These are phyloP conservation scores for Fusarium oxysporum DNA, from an alignment of 2,329 filamentous ascomycete genomes.

Conservation along the genomic window DNA sequence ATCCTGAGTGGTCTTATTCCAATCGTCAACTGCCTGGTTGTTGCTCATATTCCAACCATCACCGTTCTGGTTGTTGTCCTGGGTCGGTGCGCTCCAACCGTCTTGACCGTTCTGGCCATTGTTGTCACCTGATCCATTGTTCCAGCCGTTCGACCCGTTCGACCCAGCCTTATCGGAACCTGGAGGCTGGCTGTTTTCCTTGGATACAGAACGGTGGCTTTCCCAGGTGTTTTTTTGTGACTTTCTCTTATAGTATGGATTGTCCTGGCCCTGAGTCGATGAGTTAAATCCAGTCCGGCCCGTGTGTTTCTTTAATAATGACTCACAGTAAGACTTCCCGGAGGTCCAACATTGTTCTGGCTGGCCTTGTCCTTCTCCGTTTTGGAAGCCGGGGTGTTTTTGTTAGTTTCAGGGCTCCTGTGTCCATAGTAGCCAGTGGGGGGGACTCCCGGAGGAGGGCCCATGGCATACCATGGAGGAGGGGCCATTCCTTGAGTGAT, in stretches of 20 bases:
- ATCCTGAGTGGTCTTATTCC: slow-evolving; percentile 10
- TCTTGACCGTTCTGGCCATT: neutral
- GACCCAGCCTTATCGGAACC: slow-evolving; percentile 28
- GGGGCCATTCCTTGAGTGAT: slow-evolving; percentile 48
- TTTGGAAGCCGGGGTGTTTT: slow-evolving; percentile 23
- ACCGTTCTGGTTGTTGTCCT: slow-evolving; percentile 5
- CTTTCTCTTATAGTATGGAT: slow-evolving; percentile 44
- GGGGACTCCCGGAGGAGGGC: slow-evolving; percentile 31
- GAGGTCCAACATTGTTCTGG: slow-evolving; percentile 48
- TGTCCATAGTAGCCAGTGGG: slow-evolving; percentile 13
- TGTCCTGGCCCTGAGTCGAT: slow-evolving; percentile 27
- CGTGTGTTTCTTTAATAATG: neutral
- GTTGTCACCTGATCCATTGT: neutral
- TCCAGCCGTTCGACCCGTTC: slow-evolving; percentile 29
- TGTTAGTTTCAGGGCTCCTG: slow-evolving; percentile 9
- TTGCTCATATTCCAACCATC: slow-evolving; percentile 1
- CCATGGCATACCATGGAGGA: slow-evolving; percentile 38
- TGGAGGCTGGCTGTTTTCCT: slow-evolving; percentile 2
- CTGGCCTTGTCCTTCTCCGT: slow-evolving; percentile 42
- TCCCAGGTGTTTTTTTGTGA: slow-evolving; percentile 35
- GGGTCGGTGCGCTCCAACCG: neutral
- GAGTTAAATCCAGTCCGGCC: slow-evolving; percentile 15
- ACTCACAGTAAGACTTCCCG: slow-evolving; percentile 34
- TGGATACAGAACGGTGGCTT: slow-evolving; percentile 29
- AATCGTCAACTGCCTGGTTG: slow-evolving; percentile 13